Conservation (phyloP, 345 rosid species). For the Salix dunnii region DNA sequence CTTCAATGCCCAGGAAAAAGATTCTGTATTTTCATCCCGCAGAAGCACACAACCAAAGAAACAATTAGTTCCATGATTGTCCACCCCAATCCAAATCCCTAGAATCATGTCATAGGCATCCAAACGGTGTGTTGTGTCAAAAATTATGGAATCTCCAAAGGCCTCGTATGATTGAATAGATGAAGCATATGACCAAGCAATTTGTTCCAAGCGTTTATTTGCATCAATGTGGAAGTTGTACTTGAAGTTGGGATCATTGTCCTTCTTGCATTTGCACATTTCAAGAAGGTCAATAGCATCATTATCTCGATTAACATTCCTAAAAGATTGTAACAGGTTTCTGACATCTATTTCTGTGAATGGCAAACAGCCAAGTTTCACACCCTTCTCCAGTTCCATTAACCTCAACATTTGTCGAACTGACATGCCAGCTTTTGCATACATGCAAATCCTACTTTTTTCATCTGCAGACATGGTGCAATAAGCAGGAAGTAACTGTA, state of each 20-base stretch:
- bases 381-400: constrained; percentile 68
- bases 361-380: constrained; percentile 60
- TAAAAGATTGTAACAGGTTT: constrained; percentile 52
- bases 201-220: constrained; percentile 48
- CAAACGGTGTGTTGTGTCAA: constrained; percentile 53
- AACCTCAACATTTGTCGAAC: constrained; percentile 62
- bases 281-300: constrained; percentile 52
- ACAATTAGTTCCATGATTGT: constrained; percentile 49
- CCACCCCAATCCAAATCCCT: constrained; percentile 57
- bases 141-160: constrained; percentile 51
- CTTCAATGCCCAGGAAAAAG: constrained; percentile 64
- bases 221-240: constrained; percentile 50
- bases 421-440: constrained; percentile 68
- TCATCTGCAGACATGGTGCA: constrained; percentile 48
- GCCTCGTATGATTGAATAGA: constrained; percentile 43
- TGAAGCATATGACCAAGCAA: constrained; percentile 59
- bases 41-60: constrained; percentile 52
- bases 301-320: constrained; percentile 45
- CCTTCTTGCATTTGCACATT: constrained; percentile 58
- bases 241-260: constrained; percentile 43
- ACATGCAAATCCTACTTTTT: constrained; percentile 59
- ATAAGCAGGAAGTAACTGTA: constrained; percentile 43
- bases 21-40: constrained; percentile 51
- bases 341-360: constrained; percentile 61
- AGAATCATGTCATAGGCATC: constrained; percentile 57